A percentile compares a stretch with the other conserved stretches of the same genome.
phyloP scores from a whole-genome alignment of 2,329 filamentous ascomycete species.

The Exophiala phaeomuriformis region DNA sequence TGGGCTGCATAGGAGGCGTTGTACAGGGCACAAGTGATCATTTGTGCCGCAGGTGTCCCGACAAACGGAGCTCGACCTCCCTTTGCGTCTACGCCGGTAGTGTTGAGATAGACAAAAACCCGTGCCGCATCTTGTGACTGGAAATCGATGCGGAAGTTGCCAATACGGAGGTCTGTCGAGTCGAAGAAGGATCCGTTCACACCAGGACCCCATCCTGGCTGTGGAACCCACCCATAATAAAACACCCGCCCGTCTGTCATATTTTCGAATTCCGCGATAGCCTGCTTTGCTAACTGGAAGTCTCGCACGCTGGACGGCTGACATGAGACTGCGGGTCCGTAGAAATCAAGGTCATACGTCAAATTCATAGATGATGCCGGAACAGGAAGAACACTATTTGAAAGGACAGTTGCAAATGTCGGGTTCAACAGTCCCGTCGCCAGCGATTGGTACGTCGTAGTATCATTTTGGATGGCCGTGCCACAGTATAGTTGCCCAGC shows the following conservation, averaged over 20 bases:
- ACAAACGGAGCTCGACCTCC: background rate
- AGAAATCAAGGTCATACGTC: constrained; percentile 11
- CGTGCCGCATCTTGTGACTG: constrained; percentile 5
- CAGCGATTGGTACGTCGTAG: constrained; percentile 1
- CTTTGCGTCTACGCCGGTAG: constrained; percentile 6
- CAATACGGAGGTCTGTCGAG: constrained; percentile 6
- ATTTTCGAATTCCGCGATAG: constrained; percentile 8
- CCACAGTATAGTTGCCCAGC: constrained; percentile 6
- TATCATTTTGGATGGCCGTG: constrained; percentile 4
- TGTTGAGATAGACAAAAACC: constrained; percentile 14
- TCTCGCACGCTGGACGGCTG: constrained; percentile 5
- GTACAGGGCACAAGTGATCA: constrained; percentile 12
- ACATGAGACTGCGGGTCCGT: constrained; percentile 10
- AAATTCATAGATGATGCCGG: constrained; percentile 7
- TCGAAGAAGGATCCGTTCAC: constrained; percentile 15
- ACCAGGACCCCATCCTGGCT: constrained; percentile 7
- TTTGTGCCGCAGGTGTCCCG: constrained; percentile 5
- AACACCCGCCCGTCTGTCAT: constrained; percentile 5
- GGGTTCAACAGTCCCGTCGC: constrained; percentile 8
- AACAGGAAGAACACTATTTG: constrained; percentile 5
- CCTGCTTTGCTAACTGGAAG: constrained; percentile 8
- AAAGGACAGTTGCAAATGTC: constrained; percentile 8
- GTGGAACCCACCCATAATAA: constrained; percentile 11
- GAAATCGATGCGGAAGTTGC: constrained; percentile 9
- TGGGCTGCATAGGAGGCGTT: constrained; percentile 11